A percentile compares a stretch with the other conserved stretches of the same genome.
Evolutionary conservation across 441 rosid genomes (phyloP).

Genomic region (Brassica hybrid): DNA sequence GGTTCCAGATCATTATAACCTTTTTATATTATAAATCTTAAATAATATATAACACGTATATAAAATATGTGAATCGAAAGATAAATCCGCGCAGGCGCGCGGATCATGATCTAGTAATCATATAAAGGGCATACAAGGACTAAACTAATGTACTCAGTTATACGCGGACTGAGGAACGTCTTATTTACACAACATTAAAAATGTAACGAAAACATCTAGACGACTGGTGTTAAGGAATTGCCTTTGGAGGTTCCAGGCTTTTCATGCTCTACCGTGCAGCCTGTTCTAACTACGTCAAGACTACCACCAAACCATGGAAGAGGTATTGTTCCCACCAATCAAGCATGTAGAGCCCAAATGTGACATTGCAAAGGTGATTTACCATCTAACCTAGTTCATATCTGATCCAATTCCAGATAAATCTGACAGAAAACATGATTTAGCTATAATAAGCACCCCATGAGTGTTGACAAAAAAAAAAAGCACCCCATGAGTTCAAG

Average conservation of each 20-base stretch:
- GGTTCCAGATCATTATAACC: no score
- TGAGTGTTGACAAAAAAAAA: neutral
- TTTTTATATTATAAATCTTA: no score
- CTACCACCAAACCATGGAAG: conserved; percentile 82
- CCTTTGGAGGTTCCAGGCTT: conserved; percentile 27
- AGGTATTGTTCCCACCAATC: conserved; percentile 99
- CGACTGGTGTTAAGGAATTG: neutral
- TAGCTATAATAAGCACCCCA: neutral
- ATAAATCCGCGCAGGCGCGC: no score
- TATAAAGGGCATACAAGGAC: neutral
- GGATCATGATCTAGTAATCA: no score
- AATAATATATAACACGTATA: no score
- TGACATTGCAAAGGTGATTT: conserved; percentile 94
- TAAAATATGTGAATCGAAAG: no score
- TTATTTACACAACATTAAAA: neutral
- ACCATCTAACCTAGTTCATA: conserved; percentile 76
- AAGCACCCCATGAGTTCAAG: neutral
- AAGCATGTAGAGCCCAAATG: conserved; percentile 95
- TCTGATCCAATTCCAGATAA: conserved; percentile 30
- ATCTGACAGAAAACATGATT: neutral
- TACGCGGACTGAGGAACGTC: neutral
- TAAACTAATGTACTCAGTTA: neutral
- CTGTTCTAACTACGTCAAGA: conserved; percentile 83
- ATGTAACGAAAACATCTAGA: neutral
- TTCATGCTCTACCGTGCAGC: conserved; percentile 28